Conservation (phyloP, 1,139 yeast species). For the Geotrichum fermentans region DNA sequence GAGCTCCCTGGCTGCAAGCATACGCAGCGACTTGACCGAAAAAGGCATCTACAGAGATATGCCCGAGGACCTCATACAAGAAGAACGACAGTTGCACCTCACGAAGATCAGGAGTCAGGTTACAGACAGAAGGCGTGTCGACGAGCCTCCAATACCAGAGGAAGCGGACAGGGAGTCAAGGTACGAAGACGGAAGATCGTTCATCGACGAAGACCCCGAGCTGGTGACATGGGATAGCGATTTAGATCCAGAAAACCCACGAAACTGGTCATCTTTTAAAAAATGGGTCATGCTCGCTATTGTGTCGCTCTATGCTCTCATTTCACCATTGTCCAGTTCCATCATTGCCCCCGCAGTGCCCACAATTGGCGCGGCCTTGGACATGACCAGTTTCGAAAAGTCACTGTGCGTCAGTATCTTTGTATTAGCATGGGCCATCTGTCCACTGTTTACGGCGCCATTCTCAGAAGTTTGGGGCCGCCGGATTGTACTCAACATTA, state of each 20-base stretch:
- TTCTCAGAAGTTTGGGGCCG: constrained; percentile 58
- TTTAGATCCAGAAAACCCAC: constrained; percentile 55
- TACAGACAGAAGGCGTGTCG: constrained; percentile 11
- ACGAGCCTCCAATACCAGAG: constrained; percentile 13
- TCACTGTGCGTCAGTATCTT: constrained; percentile 54
- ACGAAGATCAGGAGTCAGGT: constrained; percentile 7
- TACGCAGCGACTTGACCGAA: constrained; percentile 4
- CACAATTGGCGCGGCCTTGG: constrained; percentile 43
- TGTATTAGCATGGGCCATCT: constrained; percentile 60
- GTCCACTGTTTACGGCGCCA: constrained; percentile 59
- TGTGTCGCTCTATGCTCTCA: constrained; percentile 51
- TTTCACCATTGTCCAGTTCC: constrained; percentile 58
- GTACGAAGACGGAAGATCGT: constrained; percentile 45
- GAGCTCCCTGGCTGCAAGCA: not conserved
- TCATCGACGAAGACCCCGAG: constrained; percentile 52
- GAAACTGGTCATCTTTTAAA: constrained; percentile 49
- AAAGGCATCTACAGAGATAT: constrained; percentile 17
- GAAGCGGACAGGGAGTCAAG: constrained; percentile 15
- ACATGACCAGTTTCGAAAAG: constrained; percentile 42
- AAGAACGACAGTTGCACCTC: constrained; percentile 12
- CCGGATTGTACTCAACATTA: constrained; percentile 45
- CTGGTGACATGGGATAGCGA: constrained; percentile 61
- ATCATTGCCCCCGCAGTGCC: constrained; percentile 55
- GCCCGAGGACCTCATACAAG: constrained; percentile 8
- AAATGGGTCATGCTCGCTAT: constrained; percentile 46